A percentile compares a stretch with the other conserved stretches of the same genome.
Conservation (phyloP, 164 flowering plant species). For the Tinospora cordifolia region DNA sequence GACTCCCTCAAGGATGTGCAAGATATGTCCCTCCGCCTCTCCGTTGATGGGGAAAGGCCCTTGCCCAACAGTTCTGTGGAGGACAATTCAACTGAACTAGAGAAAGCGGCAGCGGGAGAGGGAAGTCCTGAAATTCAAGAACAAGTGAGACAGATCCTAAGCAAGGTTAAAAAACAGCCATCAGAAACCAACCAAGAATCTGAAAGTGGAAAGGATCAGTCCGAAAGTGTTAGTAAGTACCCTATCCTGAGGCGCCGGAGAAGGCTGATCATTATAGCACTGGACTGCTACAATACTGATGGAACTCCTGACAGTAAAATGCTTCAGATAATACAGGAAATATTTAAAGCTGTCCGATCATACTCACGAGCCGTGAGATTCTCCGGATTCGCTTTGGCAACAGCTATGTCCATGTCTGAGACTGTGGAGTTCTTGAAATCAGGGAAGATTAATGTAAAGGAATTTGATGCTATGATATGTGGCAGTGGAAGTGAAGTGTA, state of each 20-base stretch:
- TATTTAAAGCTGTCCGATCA: conserved; percentile 48
- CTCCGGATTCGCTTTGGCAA: conserved; percentile 68
- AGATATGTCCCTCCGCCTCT: conserved; percentile 84
- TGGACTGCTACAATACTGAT: conserved; percentile 63
- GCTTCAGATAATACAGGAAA: conserved; percentile 49
- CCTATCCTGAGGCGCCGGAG: conserved; percentile 61
- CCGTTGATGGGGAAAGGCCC: conserved; percentile 77
- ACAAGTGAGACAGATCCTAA: conserved; percentile 63
- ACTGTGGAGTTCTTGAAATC: conserved; percentile 49
- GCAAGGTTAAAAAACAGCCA: conserved; percentile 49
- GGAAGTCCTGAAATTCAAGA: conserved; percentile 54
- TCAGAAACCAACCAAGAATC: conserved; percentile 20
- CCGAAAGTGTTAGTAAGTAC: conserved; percentile 52
- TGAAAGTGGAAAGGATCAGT: conserved; percentile 31
- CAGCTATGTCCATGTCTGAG: conserved; percentile 76
- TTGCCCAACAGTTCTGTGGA: conserved; percentile 53
- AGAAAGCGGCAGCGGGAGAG: conserved; percentile 23
- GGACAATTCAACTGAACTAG: conserved; percentile 19
- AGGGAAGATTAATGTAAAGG: conserved; percentile 52
- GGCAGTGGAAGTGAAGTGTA: conserved; percentile 90
- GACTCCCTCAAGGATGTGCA: conserved; percentile 87
- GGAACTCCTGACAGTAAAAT: conserved; percentile 62
- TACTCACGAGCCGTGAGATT: conserved; percentile 47
- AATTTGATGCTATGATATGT: conserved; percentile 85
- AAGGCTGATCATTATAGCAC: conserved; percentile 60